A percentile compares a stretch with the other conserved stretches of the same genome.
These are phyloP conservation scores for Claviceps sp. DNA, from an alignment of 2,329 filamentous ascomycete genomes.

Conservation along the genomic window DNA sequence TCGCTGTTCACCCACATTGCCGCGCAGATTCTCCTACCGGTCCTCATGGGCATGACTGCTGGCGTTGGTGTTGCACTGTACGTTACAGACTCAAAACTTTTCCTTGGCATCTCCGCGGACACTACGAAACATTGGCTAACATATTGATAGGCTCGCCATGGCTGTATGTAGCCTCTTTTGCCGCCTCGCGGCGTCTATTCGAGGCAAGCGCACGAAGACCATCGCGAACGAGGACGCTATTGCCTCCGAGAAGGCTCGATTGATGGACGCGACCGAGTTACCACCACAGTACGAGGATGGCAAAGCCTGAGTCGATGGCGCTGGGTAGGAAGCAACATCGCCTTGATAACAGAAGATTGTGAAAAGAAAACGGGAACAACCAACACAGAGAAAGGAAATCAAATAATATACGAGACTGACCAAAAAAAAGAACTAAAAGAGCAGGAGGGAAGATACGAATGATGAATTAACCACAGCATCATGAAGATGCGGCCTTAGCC, in stretches of 20 bases:
- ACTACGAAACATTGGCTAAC: slow-evolving; percentile 14
- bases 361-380: neutral
- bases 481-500: neutral
- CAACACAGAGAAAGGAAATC: neutral
- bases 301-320: slow-evolving; percentile 8
- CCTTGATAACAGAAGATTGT: neutral
- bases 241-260: slow-evolving; percentile 35
- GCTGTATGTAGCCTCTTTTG: slow-evolving; percentile 46
- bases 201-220: slow-evolving; percentile 5
- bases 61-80: slow-evolving; percentile 55
- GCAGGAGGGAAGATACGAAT: neutral
- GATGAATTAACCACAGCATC: neutral
- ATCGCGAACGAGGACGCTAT: neutral
- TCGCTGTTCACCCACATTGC: slow-evolving; percentile 41
- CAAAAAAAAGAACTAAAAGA: neutral
- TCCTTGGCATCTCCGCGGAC: too few species aligned
- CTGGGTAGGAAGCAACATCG: neutral
- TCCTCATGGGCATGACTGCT: slow-evolving; percentile 54
- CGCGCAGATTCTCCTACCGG: slow-evolving; percentile 51
- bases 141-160: slow-evolving; percentile 42
- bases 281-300: slow-evolving; percentile 14
- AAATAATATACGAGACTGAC: neutral
- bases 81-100: slow-evolving; percentile 13
- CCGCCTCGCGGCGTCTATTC: slow-evolving; percentile 41
- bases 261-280: slow-evolving; percentile 28